Conservation (phyloP, 2,329 filamentous ascomycete species). For the Monosporascus sp. region DNA sequence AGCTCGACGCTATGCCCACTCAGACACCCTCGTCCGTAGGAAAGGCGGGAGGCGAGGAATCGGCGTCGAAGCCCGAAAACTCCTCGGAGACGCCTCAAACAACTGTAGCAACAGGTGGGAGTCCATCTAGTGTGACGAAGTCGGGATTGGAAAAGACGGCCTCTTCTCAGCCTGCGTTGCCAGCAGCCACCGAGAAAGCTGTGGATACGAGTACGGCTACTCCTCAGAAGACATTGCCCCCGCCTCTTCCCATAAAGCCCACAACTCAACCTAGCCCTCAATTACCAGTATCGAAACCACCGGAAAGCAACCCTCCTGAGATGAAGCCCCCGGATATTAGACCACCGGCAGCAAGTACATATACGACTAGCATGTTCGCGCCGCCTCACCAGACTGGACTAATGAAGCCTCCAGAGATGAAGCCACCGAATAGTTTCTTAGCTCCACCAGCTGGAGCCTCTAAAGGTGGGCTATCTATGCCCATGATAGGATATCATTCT, state of each 20-base stretch:
- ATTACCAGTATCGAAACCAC: slow-evolving; percentile 7
- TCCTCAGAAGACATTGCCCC: slow-evolving; percentile 3
- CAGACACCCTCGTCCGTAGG: slow-evolving; percentile 1
- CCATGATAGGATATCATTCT: slow-evolving; percentile 30
- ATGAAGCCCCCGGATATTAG: slow-evolving; percentile 21
- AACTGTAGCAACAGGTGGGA: background rate
- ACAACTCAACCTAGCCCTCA: slow-evolving; percentile 6
- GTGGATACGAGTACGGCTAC: background rate
- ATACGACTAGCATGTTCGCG: slow-evolving; percentile 29
- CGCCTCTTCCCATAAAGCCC: slow-evolving; percentile 1
- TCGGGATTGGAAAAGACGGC: background rate
- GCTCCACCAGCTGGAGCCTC: slow-evolving; percentile 24
- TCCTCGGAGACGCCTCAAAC: background rate
- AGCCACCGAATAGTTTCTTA: slow-evolving; percentile 24
- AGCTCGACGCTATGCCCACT: background rate
- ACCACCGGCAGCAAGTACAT: slow-evolving; percentile 14
- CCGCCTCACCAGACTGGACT: slow-evolving; percentile 19
- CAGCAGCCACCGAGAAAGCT: slow-evolving; percentile 5
- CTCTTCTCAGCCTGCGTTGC: slow-evolving; percentile 2
- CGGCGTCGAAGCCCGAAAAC: slow-evolving; percentile 3
- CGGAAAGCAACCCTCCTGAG: slow-evolving; percentile 17
- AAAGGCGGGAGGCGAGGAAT: slow-evolving; percentile 1
- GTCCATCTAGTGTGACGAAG: background rate
- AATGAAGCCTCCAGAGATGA: slow-evolving; percentile 24
- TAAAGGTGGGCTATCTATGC: slow-evolving; percentile 26